Evolutionary conservation across 495 filamentous ascomycete species (phyloP), one percentile per base, ranked within the genome.

Genomic region (Lichenothelia convexa): DNA sequence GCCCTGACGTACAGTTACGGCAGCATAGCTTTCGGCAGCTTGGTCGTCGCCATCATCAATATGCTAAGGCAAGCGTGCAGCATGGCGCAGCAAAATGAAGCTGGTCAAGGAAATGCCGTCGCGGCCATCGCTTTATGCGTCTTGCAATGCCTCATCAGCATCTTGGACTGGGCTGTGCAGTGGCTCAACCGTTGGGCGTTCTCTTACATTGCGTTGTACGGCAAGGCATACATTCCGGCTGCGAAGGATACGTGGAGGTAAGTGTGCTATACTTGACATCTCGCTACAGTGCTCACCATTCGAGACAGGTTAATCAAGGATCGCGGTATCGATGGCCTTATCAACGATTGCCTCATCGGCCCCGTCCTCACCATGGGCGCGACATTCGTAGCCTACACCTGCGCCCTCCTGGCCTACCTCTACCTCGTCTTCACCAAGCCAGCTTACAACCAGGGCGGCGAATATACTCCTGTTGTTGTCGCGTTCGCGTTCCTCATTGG

Each of bases 1-100:
- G 67, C 83, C 3, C 65, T 83, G 32, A 91, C 86, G 2, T 92
- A 87, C 58, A 86, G 78, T 26, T 94, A 93, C 46, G 86, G 87
- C 17, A 85, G 78, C 36, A 89, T 94, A 53, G 78, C 73, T 36
- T 64, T 93, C 18, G 85, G 87, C 2, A 87, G 79, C 34, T 44
- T 95, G 21, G 52, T 93, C 7, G 78, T 93, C 16, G 80, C 84
- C n/a, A 61, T 93, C 36, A 80, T 95, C 61, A 78, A 92, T 44
- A 70, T 78, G 46, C 53, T 93, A 7, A 63, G 80, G 7, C 84
- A 93, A 49, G 58, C 76, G 0, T 81, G 75, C 49, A 80, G 75
- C 0, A 61, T 86, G 13, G 80, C 75, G 2, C 74, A 73, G 48
- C 69, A 68, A 18, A 62, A 68, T 16, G 70, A 76, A 34, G 69